Percentiles rank a stretch among this genome's conserved stretches.
phyloP scores from a whole-genome alignment of 225 moss, liverwort and hornwort genomes.

The Climacium dendroides region DNA sequence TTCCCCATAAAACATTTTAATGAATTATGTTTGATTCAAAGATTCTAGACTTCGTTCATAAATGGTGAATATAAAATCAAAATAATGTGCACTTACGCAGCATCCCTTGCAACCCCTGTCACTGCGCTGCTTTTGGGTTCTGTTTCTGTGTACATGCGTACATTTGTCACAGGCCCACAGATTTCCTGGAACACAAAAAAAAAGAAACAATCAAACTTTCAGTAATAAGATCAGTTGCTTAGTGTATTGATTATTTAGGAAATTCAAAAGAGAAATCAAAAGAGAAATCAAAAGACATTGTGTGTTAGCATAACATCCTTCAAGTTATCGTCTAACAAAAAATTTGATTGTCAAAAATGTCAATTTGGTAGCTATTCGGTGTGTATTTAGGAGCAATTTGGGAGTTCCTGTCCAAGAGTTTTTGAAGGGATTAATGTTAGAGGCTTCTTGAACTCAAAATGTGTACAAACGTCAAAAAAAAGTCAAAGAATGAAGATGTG shows the following conservation, averaged over 20 bases:
- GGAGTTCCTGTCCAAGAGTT: neutral
- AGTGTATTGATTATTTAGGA: neutral
- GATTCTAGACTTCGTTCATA: neutral
- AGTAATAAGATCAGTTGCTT: neutral
- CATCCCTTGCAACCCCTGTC: constrained; percentile 55
- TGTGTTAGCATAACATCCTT: neutral
- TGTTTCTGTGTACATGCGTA: constrained; percentile 64
- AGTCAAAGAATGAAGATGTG: neutral
- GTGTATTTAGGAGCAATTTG: neutral
- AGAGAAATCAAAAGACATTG: neutral
- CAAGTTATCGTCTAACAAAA: neutral
- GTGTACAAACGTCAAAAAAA: neutral
- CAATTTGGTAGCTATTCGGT: neutral
- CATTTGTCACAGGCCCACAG: constrained; percentile 58
- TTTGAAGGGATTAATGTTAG: neutral
- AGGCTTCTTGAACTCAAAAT: neutral
- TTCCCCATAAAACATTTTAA: too few relatives aligned
- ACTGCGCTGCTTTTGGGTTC: constrained; percentile 29
- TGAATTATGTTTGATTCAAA: neutral
- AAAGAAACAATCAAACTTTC: neutral
- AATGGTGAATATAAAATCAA: neutral
- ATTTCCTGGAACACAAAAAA: constrained; percentile 23
- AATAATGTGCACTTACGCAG: constrained; percentile 49
- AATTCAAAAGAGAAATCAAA: neutral
- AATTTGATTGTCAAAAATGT: neutral